Percentiles rank a stretch among this genome's conserved stretches.
Evolutionary conservation across 176 grass and related monocot genomes (phyloP).

Genomic region (Thalia dealbata): DNA sequence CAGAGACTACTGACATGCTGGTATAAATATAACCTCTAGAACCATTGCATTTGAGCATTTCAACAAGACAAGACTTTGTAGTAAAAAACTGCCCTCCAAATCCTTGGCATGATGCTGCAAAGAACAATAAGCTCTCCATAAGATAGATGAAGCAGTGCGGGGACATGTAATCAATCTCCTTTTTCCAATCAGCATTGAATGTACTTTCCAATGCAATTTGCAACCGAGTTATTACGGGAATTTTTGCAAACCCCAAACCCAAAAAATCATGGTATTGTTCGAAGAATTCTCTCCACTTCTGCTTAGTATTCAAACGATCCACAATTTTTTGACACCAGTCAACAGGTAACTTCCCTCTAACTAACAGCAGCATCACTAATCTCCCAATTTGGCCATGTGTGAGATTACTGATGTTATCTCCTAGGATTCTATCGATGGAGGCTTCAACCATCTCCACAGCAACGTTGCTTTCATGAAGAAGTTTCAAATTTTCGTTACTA

Average conservation of each 20-base stretch:
- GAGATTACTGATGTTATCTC: constrained; percentile 14
- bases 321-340: constrained; percentile 18
- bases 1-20: constrained; percentile 22
- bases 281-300: constrained; percentile 38
- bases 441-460: constrained; percentile 30
- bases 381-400: constrained; percentile 43
- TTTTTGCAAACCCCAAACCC: constrained; percentile 28
- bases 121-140: constrained; percentile 43
- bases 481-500: constrained; percentile 16
- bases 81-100: constrained; percentile 21
- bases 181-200: constrained; percentile 19
- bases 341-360: constrained; percentile 26
- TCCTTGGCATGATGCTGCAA: constrained; percentile 28
- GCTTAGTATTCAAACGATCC: constrained; percentile 8
- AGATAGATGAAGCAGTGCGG: constrained; percentile 54
- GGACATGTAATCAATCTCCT: constrained; percentile 34
- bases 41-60: constrained; percentile 39
- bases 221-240: constrained; percentile 25
- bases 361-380: constrained; percentile 33
- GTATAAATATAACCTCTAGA: constrained; percentile 30
- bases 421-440: constrained; percentile 18
- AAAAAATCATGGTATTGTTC: constrained; percentile 29
- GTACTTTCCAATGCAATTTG: constrained; percentile 33
- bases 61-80: constrained; percentile 44
- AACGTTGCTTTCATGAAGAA: constrained; percentile 24